phyloP scores from a whole-genome alignment of 83 land plant species.

The Picea abies region DNA sequence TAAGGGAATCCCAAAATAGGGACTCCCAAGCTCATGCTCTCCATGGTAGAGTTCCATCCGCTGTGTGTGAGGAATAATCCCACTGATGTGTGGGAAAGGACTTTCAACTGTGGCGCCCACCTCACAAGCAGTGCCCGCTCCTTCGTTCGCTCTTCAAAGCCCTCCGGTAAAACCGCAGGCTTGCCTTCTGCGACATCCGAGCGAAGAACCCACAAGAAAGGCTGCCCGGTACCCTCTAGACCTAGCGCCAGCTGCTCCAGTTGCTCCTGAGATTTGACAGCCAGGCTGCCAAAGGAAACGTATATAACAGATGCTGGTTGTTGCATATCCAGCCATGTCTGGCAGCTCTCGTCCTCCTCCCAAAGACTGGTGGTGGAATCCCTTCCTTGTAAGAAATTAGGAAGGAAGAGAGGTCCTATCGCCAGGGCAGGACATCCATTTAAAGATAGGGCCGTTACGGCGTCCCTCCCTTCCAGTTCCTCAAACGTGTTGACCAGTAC shows the following conservation, averaged over 20 bases:
- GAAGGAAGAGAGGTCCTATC: no score
- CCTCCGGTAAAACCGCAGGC: neutral
- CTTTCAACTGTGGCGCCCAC: constrained; percentile 4
- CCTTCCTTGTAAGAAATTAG: neutral
- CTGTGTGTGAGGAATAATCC: constrained; percentile 7
- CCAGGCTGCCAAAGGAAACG: constrained; percentile 9
- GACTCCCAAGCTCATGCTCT: constrained; percentile 8
- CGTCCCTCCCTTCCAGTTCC: neutral
- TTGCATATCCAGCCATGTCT: neutral
- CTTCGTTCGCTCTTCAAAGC: no score
- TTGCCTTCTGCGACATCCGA: neutral
- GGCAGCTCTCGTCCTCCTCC: neutral
- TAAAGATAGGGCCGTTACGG: neutral
- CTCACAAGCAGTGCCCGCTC: neutral
- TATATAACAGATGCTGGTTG: neutral
- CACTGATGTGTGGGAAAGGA: neutral
- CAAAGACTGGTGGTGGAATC: neutral
- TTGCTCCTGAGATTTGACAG: neutral
- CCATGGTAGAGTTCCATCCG: constrained; percentile 9
- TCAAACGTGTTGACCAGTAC: neutral
- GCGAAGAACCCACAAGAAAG: neutral
- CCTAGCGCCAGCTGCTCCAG: neutral
- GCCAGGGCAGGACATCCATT: constrained; percentile 22
- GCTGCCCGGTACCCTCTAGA: neutral
- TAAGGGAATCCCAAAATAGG: neutral